Base-by-base conservation (phyloP, 129 eudicot genomes). In the Arctium lappa region DNA sequence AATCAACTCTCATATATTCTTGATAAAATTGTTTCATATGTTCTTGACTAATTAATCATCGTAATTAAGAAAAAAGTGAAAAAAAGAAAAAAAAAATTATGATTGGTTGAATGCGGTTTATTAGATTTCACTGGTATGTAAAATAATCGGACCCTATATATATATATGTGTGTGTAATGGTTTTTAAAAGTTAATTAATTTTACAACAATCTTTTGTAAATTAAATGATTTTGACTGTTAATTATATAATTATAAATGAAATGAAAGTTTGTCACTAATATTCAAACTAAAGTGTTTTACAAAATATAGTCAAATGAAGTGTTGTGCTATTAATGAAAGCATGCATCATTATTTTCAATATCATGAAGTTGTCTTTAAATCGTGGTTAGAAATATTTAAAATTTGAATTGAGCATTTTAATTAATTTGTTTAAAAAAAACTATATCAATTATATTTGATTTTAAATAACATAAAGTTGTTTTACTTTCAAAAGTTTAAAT, bases 281-380 rank as follows among this genome's bases (percentile, higher is more conserved):
- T 40, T 75, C 80, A 75, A 82, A 71, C 16, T 63, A 82, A 65
- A 65, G 33, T 31, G 9, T 37, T 63, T 63, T 39, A 75, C 42
- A 34, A 68, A 74, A 81, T 46, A 6, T 15, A 75, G 8, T 33
- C 36, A 2, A 46, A 81, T 50, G 2, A 80, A 18, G 62, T 72
- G 72, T 80, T 77, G 22, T 72, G 27, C 78, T 60, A 81, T 65
- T 65, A 8, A 40, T 37, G 11, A 62, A 80, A 74, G 18, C n/a
- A 74, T 62, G 80, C 62, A 73, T 56, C 84, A 50, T 80, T 78
- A 72, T 8, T 71, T 60, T 72, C 15, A 50, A 6, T 70, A 29
- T 46, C 34, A 39, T 42, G 53, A 48, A 8, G n/a, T 1, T 60
- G 68, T 13, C 68, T 60, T n/a, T 60, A 72, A 22, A 36, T 48